Evolutionary conservation across 371 early-diverging fungal genomes (phyloP), one percentile per base, ranked within the genome.

Genomic region (Mortierella sp.): DNA sequence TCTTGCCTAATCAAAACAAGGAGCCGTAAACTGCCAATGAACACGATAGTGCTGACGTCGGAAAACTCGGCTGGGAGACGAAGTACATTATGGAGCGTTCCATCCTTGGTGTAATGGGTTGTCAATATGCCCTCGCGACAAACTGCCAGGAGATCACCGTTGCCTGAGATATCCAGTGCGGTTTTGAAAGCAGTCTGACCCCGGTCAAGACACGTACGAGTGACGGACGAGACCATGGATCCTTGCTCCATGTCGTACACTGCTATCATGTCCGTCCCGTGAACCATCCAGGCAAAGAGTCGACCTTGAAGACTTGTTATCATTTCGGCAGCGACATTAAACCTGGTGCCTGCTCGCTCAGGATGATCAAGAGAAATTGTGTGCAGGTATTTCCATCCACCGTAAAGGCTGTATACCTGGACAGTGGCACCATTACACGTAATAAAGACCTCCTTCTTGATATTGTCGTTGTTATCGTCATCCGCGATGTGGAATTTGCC

Each of bases 341-440:
- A 61, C 31, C 61, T 28, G 34, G 61, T 61, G 61, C 10, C 10
- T 31, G n/a, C 61, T 61, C 61, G 61, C 61, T 61, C 61, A 61
- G 61, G 61, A 61, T 61, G 61, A 31, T 61, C 61, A 61, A 61
- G 61, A 61, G 61, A 61, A 31, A 61, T 31, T 19, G 61, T 61
- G 31, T 61, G 61, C 28, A 61, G 61, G 61, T 61, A 37, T 61
- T 61, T 61, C 61, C 61, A 61, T 61, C 61, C 61, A 9, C 61
- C 61, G 8, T 61, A 61, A 28, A 61, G 1, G 19, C 61, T 61
- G 61, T 61, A 61, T 14, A 61, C 61, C 61, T 61, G 61, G 61
- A 61, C 61, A 19, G 61, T 31, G 37, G 61, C 61, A 61, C 61
- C 61, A 61, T 61, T 28, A 37, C 61, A 61, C 34, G 34, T 31